phyloP scores from a whole-genome alignment of 208 protist genomes.

The Leishmania martiniquensis region DNA sequence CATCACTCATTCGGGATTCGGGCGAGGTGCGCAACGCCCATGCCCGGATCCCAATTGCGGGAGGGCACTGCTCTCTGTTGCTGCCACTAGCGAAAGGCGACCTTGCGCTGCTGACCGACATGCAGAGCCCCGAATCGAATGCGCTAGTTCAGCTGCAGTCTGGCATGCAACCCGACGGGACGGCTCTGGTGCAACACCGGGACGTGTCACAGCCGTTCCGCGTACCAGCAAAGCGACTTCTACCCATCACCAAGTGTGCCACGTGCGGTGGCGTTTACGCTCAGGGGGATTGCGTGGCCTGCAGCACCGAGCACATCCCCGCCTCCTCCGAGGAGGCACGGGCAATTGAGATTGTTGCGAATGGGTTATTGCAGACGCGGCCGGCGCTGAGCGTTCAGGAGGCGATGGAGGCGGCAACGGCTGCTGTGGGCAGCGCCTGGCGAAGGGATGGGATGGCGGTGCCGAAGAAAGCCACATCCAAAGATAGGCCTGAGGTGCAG shows the following conservation, averaged over 20 bases:
- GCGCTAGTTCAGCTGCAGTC: constrained; percentile 37
- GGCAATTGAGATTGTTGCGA: constrained; percentile 36
- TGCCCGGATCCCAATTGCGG: constrained; percentile 45
- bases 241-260: constrained; percentile 57
- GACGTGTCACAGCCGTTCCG: constrained; percentile 27
- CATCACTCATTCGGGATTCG: constrained; percentile 36
- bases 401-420: constrained; percentile 21
- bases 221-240: constrained; percentile 37
- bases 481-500: constrained; percentile 11
- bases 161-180: constrained; percentile 31
- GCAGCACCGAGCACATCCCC: constrained; percentile 30
- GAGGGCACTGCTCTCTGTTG: constrained; percentile 10
- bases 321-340: constrained; percentile 42
- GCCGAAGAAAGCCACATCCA: constrained; percentile 6
- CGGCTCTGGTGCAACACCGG: constrained; percentile 31
- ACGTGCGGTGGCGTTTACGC: constrained; percentile 44
- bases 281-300: constrained; percentile 23
- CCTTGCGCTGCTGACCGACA: constrained; percentile 42
- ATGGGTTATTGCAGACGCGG: constrained; percentile 15
- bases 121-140: constrained; percentile 24
- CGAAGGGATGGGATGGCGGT: constrained; percentile 11
- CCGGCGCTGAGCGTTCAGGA: constrained; percentile 2
- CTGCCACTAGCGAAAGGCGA: constrained; percentile 37
- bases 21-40: constrained; percentile 35
- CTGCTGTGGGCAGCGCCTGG: constrained; percentile 20